Conservation (phyloP, 495 filamentous ascomycete genomes). For the Penicillium steckii region DNA sequence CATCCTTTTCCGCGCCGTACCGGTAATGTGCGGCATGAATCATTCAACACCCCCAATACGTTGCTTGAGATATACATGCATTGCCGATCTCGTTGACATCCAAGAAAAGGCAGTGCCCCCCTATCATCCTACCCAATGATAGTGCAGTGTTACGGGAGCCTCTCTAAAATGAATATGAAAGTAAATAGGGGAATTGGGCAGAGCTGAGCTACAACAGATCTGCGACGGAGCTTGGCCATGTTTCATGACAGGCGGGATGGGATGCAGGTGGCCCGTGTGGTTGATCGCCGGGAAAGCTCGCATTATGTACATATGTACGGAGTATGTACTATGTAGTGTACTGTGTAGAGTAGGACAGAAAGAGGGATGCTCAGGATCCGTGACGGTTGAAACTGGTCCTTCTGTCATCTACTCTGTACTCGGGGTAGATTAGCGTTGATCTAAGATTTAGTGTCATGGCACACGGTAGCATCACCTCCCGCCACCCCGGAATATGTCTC, state of each 20-base stretch:
- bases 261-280: slow-evolving; percentile 25
- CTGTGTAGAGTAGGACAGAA: not conserved
- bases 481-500: slow-evolving; percentile 4
- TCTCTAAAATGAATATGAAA: not conserved
- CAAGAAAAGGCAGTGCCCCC: not conserved
- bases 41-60: too few species aligned
- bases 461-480: slow-evolving; percentile 6
- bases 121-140: not conserved
- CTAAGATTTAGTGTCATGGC: not conserved
- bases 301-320: not conserved
- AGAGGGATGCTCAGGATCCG: not conserved
- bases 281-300: slow-evolving; percentile 8
- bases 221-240: slow-evolving; percentile 21
- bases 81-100: slow-evolving; percentile 7
- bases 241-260: slow-evolving; percentile 25
- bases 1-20: not conserved
- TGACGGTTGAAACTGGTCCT: not conserved
- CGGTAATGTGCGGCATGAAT: not conserved
- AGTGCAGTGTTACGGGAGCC: slow-evolving; percentile 8
- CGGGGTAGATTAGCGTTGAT: not conserved
- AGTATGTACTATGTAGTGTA: too few species aligned
- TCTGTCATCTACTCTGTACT: not conserved
- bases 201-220: slow-evolving; percentile 18
- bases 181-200: slow-evolving; percentile 5
- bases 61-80: too few species aligned